Conservation (phyloP, 2,329 filamentous ascomycete species). For the Knoxdaviesia capensis region DNA sequence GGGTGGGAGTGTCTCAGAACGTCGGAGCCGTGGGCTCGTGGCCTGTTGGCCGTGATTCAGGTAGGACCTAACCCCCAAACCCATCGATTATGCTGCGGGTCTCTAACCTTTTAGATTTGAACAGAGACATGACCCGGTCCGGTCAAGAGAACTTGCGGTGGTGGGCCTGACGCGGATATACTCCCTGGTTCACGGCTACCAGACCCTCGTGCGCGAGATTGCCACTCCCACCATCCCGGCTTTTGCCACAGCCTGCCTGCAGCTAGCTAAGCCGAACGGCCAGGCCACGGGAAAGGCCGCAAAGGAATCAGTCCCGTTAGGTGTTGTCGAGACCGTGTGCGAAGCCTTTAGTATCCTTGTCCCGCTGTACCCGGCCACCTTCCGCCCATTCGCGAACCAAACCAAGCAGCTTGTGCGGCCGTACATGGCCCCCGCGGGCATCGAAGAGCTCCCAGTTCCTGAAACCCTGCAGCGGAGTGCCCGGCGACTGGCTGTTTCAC, state of each 20-base stretch:
- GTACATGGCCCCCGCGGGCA: conserved; percentile 44
- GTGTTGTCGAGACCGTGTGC: conserved; percentile 46
- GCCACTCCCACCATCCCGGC: conserved; percentile 62
- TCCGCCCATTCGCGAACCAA: conserved; percentile 55
- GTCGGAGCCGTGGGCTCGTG: conserved; percentile 55
- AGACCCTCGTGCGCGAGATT: conserved; percentile 69
- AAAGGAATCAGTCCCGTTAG: conserved; percentile 16
- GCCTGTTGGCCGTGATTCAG: conserved; percentile 54
- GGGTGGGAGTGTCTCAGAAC: conserved; percentile 65
- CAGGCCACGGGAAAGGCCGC: conserved; percentile 16
- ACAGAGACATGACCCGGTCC: conserved; percentile 57
- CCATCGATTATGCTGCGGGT: not conserved
- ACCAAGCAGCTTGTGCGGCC: conserved; percentile 38
- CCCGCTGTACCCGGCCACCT: conserved; percentile 64
- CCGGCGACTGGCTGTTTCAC: conserved; percentile 43
- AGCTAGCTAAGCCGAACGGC: conserved; percentile 32
- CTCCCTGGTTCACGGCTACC: conserved; percentile 60
- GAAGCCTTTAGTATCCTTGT: conserved; percentile 53
- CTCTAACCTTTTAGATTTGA: not conserved
- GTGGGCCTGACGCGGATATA: conserved; percentile 71
- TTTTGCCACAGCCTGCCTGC: conserved; percentile 55
- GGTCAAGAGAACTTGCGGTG: conserved; percentile 57
- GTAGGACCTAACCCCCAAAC: conserved; percentile 19
- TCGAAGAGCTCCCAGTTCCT: conserved; percentile 26
- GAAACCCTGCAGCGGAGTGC: conserved; percentile 33